Base-by-base conservation (phyloP, 176 grass and related monocot species). In the Alloteropsis semialata region DNA sequence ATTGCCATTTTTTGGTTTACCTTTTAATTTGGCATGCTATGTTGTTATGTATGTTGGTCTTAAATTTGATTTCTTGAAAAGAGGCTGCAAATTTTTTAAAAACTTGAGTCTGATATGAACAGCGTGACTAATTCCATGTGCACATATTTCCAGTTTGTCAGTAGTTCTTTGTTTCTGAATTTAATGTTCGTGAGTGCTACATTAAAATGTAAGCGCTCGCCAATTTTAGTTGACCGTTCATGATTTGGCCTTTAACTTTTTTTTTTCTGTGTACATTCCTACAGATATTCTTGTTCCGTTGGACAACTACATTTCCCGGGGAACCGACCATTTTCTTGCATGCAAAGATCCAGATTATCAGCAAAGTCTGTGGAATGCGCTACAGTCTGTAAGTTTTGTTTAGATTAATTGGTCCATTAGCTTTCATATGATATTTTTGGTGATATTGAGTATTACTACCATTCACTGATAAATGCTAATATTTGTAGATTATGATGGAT, bases 211-310 rank as follows among this genome's bases (percentile, higher is more conserved):
- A 74, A 50, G 18, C 32, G 15, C 6, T 56, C 72, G 73, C 48
- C 16, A 48, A 1, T 5, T 5, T 80, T 67, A 75, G 22, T 83
- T 9, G 15, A 38, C 13, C 57, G 1, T 71, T 82, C 62, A 27
- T 2, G 18, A 5, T 44, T 73, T 82, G 54, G 9, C 24, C 70
- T 89, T 89, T 80, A 76, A 10, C 6, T 6, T 54, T 50, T 69
- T n/a, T 36, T 70, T 69, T n/a, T 36, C 45, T 65, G 21, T 24
- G 28, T 72, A 65, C 81, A 32, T 78, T 37, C 29, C 54, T 32
- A 50, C 71, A 97, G 94, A 92, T 90, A 97, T 94, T 83, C 90
- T 97, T 87, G 91, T 97, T 84, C 94, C 94, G 14, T 70, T 97
- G 80, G 94, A 94, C 44, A 97, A 97, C 59, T 97, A 92, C 50